Conservation (phyloP, 768 basidiomycete species). For the Filobasidium wieringae region DNA sequence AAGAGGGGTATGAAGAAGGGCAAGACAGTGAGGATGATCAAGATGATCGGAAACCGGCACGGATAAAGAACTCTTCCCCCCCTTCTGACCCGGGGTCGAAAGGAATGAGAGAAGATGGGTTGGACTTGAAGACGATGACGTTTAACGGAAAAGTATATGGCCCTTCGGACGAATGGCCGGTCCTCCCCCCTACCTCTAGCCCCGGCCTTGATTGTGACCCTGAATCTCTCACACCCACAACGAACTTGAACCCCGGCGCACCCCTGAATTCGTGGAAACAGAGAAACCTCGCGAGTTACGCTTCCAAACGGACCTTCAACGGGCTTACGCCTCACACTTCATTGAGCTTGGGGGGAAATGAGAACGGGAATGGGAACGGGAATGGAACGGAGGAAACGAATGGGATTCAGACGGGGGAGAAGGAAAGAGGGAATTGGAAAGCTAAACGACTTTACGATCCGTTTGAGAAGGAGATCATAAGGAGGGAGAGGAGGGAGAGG, state of each 20-base stretch:
- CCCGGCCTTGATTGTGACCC: neutral
- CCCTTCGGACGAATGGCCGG: neutral
- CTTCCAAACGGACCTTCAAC: neutral
- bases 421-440: neutral
- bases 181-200: neutral
- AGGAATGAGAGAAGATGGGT: too few species aligned
- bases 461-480: neutral
- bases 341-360: too few species aligned
- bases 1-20: neutral
- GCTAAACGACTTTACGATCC: neutral
- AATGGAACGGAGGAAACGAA: neutral
- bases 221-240: too few species aligned
- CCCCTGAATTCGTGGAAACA: neutral
- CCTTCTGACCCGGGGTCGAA: too few species aligned
- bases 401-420: neutral
- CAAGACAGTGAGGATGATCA: neutral
- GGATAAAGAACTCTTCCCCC: too few species aligned
- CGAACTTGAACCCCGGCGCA: neutral
- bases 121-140: neutral
- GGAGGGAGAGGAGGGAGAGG: constrained; percentile 1
- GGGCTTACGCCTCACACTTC: neutral
- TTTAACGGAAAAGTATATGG: neutral
- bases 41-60: neutral
- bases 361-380: neutral
- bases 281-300: neutral